Evolutionary conservation across 805 yeast species (phyloP).

Genomic region (Nakazawaea laoshanensis): DNA sequence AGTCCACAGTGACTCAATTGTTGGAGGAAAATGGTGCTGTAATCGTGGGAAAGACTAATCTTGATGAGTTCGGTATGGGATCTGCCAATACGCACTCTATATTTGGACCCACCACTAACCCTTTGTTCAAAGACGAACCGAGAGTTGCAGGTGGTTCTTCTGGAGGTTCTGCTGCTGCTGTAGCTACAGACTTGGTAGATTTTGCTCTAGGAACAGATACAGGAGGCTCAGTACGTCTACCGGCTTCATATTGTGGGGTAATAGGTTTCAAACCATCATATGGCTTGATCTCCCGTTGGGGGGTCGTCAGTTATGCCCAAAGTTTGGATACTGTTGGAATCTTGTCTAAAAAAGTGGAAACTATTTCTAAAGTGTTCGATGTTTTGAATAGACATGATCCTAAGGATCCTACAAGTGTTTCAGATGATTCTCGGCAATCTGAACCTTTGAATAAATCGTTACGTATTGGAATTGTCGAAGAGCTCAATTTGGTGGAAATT

Average conservation of each 20-base stretch:
- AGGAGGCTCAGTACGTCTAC: constrained; percentile 92
- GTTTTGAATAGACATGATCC: constrained; percentile 54
- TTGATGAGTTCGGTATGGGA: constrained; percentile 99
- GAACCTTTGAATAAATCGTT: constrained; percentile 5
- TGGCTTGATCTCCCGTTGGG: constrained; percentile 88
- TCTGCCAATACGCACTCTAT: constrained; percentile 49
- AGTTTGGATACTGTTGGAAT: constrained; percentile 93
- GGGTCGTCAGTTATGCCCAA: constrained; percentile 89
- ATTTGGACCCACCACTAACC: constrained; percentile 54
- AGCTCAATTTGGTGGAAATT: constrained; percentile 51
- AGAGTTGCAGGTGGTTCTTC: constrained; percentile 83
- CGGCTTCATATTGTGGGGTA: constrained; percentile 80
- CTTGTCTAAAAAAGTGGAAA: constrained; percentile 39
- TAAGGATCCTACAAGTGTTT: constrained; percentile 72
- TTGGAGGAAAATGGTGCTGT: constrained; percentile 44
- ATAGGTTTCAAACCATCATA: constrained; percentile 91
- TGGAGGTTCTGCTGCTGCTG: constrained; percentile 94
- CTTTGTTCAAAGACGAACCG: constrained; percentile 23
- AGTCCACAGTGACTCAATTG: constrained; percentile 61
- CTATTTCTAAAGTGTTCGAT: constrained; percentile 39
- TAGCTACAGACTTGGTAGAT: constrained; percentile 61
- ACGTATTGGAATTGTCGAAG: constrained; percentile 66
- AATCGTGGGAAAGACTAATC: constrained; percentile 73
- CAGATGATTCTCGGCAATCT: constrained; percentile 5
- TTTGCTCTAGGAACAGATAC: constrained; percentile 92